Evolutionary conservation across 257 asterid species (phyloP), one percentile per base, ranked within the genome.

Genomic region (Paraleonurus japonicus): DNA sequence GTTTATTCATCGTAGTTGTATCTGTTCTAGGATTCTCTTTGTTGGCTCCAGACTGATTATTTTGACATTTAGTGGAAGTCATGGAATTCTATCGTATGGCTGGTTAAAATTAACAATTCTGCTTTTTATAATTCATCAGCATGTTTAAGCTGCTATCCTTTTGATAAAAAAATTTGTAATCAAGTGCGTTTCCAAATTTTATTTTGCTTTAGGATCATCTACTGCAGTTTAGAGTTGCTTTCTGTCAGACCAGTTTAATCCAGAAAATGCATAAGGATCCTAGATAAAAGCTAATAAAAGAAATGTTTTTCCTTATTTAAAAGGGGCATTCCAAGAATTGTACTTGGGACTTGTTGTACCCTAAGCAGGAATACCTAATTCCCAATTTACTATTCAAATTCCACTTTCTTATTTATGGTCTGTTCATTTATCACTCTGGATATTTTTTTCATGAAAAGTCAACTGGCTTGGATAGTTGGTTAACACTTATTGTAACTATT

Each of bases 261-360:
- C 1, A 15, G 13, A 58, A 58, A 2, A 0, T 2, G 19, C 4
- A 12, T 20, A 64, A 39, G 10, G 2, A 20, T 7, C 9, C 28
- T 7, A 12, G 20, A 4, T 17, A 37, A 16, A 60, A 0, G 19
- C 1, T 2, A 5, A 22, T 13, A 39, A 41, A 58, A 26, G 39
- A 20, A 47, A 33, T 55, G 30, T 37, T 48, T 72, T 30, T 9
- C 51, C 7, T 43, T 48, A 4, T 48, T 17, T 16, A 50, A 7
- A 17, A 50, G 24, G 57, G 26, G 57, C 26, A 50, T 73, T 71
- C 80, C 79, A 82, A 92, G 90, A 90, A 90, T 90, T 77, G 82
- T 86, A 85, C 92, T 86, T 82, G 80, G 85, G 89, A 86, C 95
- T 90, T 82, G 95, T 86, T 85, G 87, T 95, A 81, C 96, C 95